Base-by-base conservation (phyloP, 495 filamentous ascomycete species). In the Cryomyces minteri region DNA sequence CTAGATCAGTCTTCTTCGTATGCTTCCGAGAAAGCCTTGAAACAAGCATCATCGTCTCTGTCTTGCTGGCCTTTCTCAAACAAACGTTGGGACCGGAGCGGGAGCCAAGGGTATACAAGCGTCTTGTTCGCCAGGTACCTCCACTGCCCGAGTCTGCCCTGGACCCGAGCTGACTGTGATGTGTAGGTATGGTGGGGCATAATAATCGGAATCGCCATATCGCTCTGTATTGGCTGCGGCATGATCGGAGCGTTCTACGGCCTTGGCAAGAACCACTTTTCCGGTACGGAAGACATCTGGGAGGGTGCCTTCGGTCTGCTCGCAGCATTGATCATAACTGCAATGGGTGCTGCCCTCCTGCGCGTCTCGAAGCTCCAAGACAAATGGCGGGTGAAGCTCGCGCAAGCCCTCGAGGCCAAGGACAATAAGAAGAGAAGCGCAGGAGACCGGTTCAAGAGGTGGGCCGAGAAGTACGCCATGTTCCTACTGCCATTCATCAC, bases 11-110 rank as follows among this genome's bases (percentile, higher is more conserved):
- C 42, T 93, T 90, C 63, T 87, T 93, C 63, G 79, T 93, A 57
- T 74, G 76, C 54, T 88, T 90, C 54, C 80, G 85, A 55, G 85
- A 93, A 67, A 77, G 77, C 32, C 63, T 93, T 25, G 85, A 93
- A 59, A 80, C 77, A 0, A 75, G 69, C 47, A 80, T 90, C 54
- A 80, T 93, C 48, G 77, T 90, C 34, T 88, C 85, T 2, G 77
- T 90, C 14, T 67, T 93, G 4, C 67, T 93, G 41, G 75, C 84
- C 29, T 90, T 85, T 54, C 64, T 90, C 40, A 88, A 85, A 54
- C 81, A 87, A 53, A 77, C 80, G 0, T 68, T 90, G 32, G 34
- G 34, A 38, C 69, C 72, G 10, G 64, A 76, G 31, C 54, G 64
- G 30, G 76, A 84, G 61, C 54, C 50, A 0, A 48, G 43, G 0